Evolutionary conservation across 1,284 basidiomycete genomes (phyloP).

Genomic region (Tilletia walkeri): DNA sequence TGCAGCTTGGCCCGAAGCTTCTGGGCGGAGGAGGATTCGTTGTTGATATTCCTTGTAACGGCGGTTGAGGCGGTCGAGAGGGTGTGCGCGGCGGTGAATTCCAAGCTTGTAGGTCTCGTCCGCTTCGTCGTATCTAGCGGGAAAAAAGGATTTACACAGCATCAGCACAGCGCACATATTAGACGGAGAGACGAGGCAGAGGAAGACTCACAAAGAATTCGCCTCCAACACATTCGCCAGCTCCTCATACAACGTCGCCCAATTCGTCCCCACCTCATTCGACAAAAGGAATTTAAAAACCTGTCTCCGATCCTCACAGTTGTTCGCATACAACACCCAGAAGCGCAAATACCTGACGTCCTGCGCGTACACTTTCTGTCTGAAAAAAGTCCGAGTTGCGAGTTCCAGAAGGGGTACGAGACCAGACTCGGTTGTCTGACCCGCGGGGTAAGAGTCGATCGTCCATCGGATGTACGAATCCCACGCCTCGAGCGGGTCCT

Average conservation of each 20-base stretch:
- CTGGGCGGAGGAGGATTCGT: conserved; percentile 35
- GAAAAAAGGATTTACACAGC: background rate
- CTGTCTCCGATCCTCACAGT: conserved; percentile 48
- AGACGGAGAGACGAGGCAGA: background rate
- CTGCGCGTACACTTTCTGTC: conserved; percentile 74
- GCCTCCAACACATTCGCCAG: conserved; percentile 74
- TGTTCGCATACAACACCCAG: conserved; percentile 71
- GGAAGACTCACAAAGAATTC: conserved; percentile 66
- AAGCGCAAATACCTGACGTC: conserved; percentile 85
- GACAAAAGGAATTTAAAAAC: conserved; percentile 67
- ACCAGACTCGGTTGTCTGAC: conserved; percentile 62
- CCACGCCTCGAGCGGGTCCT: conserved; percentile 42
- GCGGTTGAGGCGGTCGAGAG: conserved; percentile 78
- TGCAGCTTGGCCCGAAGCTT: background rate
- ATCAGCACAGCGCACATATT: conserved; percentile 3
- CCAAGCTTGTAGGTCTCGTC: conserved; percentile 80
- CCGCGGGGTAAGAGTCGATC: conserved; percentile 64
- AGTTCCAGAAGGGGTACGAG: conserved; percentile 74
- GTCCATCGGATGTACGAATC: conserved; percentile 68
- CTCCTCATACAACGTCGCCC: conserved; percentile 79
- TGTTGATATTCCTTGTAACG: conserved; percentile 81
- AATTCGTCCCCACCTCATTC: conserved; percentile 74
- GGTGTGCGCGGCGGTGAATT: conserved; percentile 75
- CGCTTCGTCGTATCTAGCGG: conserved; percentile 56
- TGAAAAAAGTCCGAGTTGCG: conserved; percentile 73